Percentiles rank a stretch among this genome's conserved stretches.
Conservation (phyloP, 495 filamentous ascomycete genomes). For the Melanomma pulvis-pyrius region DNA sequence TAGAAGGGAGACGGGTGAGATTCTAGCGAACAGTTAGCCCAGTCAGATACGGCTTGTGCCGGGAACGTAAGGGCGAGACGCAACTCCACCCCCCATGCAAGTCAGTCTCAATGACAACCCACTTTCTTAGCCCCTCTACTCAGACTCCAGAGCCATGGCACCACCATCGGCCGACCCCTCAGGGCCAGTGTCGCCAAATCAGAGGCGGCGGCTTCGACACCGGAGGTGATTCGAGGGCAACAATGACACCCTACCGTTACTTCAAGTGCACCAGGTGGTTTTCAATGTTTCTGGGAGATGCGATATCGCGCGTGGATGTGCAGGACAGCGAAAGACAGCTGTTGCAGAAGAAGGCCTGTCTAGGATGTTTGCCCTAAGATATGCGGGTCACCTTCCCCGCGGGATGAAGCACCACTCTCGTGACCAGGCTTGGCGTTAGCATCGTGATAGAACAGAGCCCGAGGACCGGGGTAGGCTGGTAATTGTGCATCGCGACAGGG, state of each 20-base stretch:
- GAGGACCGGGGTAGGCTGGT: background rate
- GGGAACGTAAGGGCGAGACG: background rate
- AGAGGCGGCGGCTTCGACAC: background rate
- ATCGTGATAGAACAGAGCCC: background rate
- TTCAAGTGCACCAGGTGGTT: background rate
- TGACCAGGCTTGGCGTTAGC: background rate
- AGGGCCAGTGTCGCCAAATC: background rate
- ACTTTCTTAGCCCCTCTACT: no score
- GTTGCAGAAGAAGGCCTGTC: background rate
- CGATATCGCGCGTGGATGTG: background rate
- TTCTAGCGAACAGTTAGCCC: background rate
- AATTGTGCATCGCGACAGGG: background rate
- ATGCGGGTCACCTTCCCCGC: background rate
- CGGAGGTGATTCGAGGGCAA: background rate
- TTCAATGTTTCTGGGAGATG: background rate
- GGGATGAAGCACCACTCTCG: background rate
- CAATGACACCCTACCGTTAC: background rate
- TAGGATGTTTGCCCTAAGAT: slow-evolving; percentile 2
- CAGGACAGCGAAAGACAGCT: background rate
- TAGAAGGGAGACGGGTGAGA: background rate
- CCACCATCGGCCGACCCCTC: background rate
- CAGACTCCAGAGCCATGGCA: slow-evolving; percentile 2
- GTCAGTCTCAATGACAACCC: no score
- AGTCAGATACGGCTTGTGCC: background rate
- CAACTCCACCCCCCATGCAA: background rate